phyloP scores from a whole-genome alignment of 2,329 filamentous ascomycete species.

The Xylariaceae sp. region DNA sequence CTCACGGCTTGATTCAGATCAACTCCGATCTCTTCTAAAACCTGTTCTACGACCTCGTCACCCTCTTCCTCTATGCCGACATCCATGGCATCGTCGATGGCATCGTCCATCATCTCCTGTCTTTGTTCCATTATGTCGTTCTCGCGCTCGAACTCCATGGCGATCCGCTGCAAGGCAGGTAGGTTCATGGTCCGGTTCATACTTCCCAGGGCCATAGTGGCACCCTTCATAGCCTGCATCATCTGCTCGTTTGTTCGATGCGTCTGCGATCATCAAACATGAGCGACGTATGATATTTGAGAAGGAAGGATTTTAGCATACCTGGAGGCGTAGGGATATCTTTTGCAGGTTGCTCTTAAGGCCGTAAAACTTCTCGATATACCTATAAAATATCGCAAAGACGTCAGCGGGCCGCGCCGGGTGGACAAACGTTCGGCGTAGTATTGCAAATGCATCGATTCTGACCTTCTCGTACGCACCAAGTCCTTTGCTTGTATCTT shows the following conservation, averaged over 20 bases:
- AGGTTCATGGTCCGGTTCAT: slow-evolving; percentile 99
- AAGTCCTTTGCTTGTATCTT: slow-evolving; percentile 98
- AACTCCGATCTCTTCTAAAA: slow-evolving; percentile 93
- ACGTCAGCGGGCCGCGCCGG: background rate
- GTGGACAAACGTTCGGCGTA: background rate
- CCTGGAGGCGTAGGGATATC: slow-evolving; percentile 90
- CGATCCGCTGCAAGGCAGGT: slow-evolving; percentile 88
- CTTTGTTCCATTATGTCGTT: slow-evolving; percentile 99
- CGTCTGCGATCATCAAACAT: slow-evolving; percentile 54
- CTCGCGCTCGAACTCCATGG: slow-evolving; percentile 98
- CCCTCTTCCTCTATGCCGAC: slow-evolving; percentile 88
- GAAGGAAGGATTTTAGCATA: slow-evolving; percentile 38
- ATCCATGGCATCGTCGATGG: slow-evolving; percentile 94
- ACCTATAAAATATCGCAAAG: slow-evolving; percentile 46
- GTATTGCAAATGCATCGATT: background rate
- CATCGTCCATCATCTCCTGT: slow-evolving; percentile 99
- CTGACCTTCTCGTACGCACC: slow-evolving; percentile 77
- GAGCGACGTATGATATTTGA: background rate
- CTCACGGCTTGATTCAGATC: slow-evolving; percentile 85
- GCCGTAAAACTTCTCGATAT: slow-evolving; percentile 96
- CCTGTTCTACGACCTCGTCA: slow-evolving; percentile 94
- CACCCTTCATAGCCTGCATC: slow-evolving; percentile 99
- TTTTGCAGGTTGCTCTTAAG: slow-evolving; percentile 98
- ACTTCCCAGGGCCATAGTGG: slow-evolving; percentile 83
- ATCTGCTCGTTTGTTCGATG: slow-evolving; percentile 98